Base-by-base conservation (phyloP, 371 early-diverging fungal genomes). In the Lichtheimia hyalospora region DNA sequence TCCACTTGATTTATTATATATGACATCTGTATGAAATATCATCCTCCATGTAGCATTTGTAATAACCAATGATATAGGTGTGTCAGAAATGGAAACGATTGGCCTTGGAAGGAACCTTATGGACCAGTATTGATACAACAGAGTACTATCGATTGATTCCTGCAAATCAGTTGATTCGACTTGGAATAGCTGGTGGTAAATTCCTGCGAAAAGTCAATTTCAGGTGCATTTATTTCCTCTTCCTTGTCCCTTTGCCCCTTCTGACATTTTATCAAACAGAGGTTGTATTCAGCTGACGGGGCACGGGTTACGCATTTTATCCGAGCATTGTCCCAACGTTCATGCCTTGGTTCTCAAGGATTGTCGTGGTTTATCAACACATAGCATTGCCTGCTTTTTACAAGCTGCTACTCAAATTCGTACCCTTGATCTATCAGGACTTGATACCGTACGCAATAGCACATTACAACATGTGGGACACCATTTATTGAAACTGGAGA, bases 231-330 rank as follows among this genome's bases (percentile, higher is more conserved):
- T 21, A 49, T 13, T 6, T 13, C 7, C 43, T 20, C 18, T 48
- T 24, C 7, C 48, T 16, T 25, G 48, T 53, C 16, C 34, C 34
- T 27, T 27, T 27, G 5, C 5, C 6, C 34, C 34, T 34, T 34
- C 34, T 34, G 34, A 34, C 34, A 34, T 10, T 59, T 59, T 21
- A 27, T 52, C 20, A 28, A n/a, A 41, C 40, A 85, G 85, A 67
- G 85, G 85, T 20, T 85, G 84, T 43, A 73, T 74, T 21, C 85
- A 85, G 63, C 72, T 85, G 54, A 80, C 80, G 27, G 74, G 75
- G 13, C 68, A 77, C 23, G 77, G 72, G 34, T 62, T 85, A 24
- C 68, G 79, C 23, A 70, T 68, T 8, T 61, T 85, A 43, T 65
- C 84, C 3, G 75, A 73, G 3, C 68, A 75, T 54, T 85, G 85